Conservation (phyloP, 2,329 filamentous ascomycete genomes). For the Trichoderma atrobrunneum region DNA sequence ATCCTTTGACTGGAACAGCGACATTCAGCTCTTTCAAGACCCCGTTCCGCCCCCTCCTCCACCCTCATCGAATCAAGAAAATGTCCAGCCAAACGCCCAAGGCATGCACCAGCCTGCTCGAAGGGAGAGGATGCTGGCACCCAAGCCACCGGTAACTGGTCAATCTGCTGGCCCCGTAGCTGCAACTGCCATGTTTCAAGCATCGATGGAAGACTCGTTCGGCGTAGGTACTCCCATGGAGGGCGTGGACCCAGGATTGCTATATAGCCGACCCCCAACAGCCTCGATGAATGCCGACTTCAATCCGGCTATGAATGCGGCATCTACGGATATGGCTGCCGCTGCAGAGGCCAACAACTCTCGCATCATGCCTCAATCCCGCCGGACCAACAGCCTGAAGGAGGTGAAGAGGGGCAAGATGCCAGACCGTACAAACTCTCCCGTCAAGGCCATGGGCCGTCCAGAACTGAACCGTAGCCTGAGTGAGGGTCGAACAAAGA, state of each 20-base stretch:
- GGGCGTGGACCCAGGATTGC: slow-evolving; percentile 58
- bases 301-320: slow-evolving; percentile 29
- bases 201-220: slow-evolving; percentile 51
- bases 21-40: slow-evolving; percentile 55
- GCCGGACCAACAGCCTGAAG: slow-evolving; percentile 46
- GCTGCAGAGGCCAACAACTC: slow-evolving; percentile 27
- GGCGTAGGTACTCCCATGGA: slow-evolving; percentile 44
- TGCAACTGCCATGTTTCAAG: slow-evolving; percentile 38
- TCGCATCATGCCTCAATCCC: slow-evolving; percentile 37
- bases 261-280: slow-evolving; percentile 53
- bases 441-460: slow-evolving; percentile 48
- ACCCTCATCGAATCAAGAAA: slow-evolving; percentile 36
- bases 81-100: slow-evolving; percentile 26
- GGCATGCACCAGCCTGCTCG: slow-evolving; percentile 31
- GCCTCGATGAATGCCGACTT: slow-evolving; percentile 44
- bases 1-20: slow-evolving; percentile 57
- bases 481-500: slow-evolving; percentile 53
- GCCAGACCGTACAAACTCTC: slow-evolving; percentile 48
- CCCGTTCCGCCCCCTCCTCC: slow-evolving; percentile 31
- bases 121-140: slow-evolving; percentile 48
- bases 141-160: slow-evolving; percentile 44
- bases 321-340: slow-evolving; percentile 30
- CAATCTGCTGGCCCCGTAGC: slow-evolving; percentile 5
- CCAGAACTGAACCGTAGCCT: slow-evolving; percentile 53
- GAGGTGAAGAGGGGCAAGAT: slow-evolving; percentile 42